Evolutionary conservation across 2,329 filamentous ascomycete genomes (phyloP), one percentile per base, ranked within the genome.

Genomic region (Aaosphaeria arxii): DNA sequence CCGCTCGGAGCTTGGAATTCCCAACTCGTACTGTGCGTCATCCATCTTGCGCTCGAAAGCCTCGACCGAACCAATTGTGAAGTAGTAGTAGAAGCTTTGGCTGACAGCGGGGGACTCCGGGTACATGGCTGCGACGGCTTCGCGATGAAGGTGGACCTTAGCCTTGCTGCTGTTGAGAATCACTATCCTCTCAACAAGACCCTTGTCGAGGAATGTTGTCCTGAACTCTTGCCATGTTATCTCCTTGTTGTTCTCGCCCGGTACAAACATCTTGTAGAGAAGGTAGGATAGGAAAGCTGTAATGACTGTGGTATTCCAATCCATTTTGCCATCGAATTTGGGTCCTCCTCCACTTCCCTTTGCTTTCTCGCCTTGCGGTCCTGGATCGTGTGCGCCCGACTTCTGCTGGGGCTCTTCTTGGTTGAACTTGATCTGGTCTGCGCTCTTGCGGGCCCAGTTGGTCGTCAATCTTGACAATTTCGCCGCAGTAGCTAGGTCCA

Each of bases 151-250:
- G 56, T 89, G 83, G 31, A 96, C 89, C 46, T 87, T 83, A 41
- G 97, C 94, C 52, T 82, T 83, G 61, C 83, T 85, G 54, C 85
- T 82, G 59, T 91, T 85, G 44, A 96, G 81, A 32, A 95, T 86
- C 13, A 86, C 85, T 58, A 99, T 80, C 76, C 91, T 96, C 74
- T 96, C 89, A 17, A 99, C 91, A 28, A 99, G 80, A 6, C 94
- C 94, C 77, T 95, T 96, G 73, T 96, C 91, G 51, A 99, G 78
- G 78, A 96, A 97, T 31, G 90, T 94, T 59, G 84, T 91, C 54
- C 89, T 81, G 74, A 99, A 89, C 74, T 99, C 94, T 73, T 99
- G 91, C 89, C 91, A 99, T 47, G 94, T 97, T 50, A 99, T 96
- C 67, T 99, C 92, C 63, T 84, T 78, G 47, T 75, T 78, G 53